A percentile compares a stretch with the other conserved stretches of the same genome.
phyloP scores from a whole-genome alignment of 208 protist species.

The Leishmania braziliensis region DNA sequence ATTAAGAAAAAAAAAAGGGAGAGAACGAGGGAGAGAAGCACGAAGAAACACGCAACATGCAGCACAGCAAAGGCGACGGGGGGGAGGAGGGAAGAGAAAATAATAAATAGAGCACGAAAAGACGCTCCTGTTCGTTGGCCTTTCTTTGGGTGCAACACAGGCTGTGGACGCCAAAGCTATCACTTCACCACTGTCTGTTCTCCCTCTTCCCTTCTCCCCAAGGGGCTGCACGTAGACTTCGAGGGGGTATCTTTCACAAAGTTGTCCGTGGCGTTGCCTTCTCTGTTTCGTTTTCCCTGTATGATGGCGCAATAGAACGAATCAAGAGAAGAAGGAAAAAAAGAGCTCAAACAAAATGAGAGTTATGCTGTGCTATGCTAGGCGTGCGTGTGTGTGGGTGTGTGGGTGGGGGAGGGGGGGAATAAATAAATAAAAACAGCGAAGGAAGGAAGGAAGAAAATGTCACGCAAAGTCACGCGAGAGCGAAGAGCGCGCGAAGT shows the following conservation, averaged over 20 bases:
- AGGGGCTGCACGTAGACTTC: no score
- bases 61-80: not conserved
- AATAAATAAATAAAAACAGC: not conserved
- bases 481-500: not conserved
- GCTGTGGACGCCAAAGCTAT: not conserved
- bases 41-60: slow-evolving; percentile 18
- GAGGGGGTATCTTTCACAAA: not conserved
- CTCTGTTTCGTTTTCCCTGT: not conserved
- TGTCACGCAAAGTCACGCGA: not conserved
- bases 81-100: not conserved
- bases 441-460: not conserved
- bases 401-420: not conserved
- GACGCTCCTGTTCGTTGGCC: not conserved
- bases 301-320: slow-evolving; percentile 6
- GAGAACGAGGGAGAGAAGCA: not conserved
- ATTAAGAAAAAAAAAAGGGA: slow-evolving; percentile 20
- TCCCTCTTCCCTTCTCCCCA: no score
- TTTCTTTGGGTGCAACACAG: not conserved
- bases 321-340: slow-evolving; percentile 14
- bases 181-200: not conserved
- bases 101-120: not conserved
- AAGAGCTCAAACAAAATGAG: not conserved
- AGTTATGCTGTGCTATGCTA: not conserved
- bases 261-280: not conserved
- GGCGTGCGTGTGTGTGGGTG: not conserved